A percentile compares a stretch with the other conserved stretches of the same genome.
Conservation (phyloP, 1,139 yeast species). For the Pichia kudriavzevii region DNA sequence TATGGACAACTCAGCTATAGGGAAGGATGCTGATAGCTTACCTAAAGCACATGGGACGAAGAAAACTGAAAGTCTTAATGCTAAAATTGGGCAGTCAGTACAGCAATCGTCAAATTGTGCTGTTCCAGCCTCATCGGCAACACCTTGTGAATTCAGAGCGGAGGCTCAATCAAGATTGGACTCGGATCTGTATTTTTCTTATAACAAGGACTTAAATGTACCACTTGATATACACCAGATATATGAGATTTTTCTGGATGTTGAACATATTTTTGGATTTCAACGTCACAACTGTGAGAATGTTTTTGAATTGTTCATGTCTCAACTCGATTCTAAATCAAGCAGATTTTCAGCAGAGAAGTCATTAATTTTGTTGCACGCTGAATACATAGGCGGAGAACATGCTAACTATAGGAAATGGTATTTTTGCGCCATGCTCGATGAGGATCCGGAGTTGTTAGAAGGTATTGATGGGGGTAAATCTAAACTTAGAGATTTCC, state of each 20-base stretch:
- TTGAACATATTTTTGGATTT: slow-evolving; percentile 90
- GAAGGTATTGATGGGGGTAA: slow-evolving; percentile 33
- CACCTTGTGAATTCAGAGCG: slow-evolving; percentile 5
- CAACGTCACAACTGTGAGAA: slow-evolving; percentile 97
- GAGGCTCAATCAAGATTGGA: slow-evolving; percentile 15
- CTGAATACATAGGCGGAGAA: slow-evolving; percentile 95
- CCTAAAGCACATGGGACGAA: too few relatives aligned
- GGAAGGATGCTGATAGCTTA: too few relatives aligned
- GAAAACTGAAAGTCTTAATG: too few relatives aligned
- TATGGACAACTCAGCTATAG: too few relatives aligned
- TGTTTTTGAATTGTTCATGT: slow-evolving; percentile 94
- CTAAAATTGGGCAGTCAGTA: too few relatives aligned
- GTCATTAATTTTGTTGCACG: slow-evolving; percentile 86
- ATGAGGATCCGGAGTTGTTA: slow-evolving; percentile 65
- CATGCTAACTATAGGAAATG: slow-evolving; percentile 88
- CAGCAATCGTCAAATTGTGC: too few relatives aligned
- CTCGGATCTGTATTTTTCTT: slow-evolving; percentile 88
- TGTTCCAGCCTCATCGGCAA: too few relatives aligned
- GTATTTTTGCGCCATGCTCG: slow-evolving; percentile 92
- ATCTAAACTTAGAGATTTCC: slow-evolving; percentile 38
- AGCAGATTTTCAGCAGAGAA: slow-evolving; percentile 97
- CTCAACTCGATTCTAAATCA: slow-evolving; percentile 86
- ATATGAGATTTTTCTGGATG: slow-evolving; percentile 83
- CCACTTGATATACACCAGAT: slow-evolving; percentile 84
- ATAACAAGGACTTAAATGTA: slow-evolving; percentile 88